phyloP scores from a whole-genome alignment of 495 filamentous ascomycete genomes.

The Talaromyces borbonicus region DNA sequence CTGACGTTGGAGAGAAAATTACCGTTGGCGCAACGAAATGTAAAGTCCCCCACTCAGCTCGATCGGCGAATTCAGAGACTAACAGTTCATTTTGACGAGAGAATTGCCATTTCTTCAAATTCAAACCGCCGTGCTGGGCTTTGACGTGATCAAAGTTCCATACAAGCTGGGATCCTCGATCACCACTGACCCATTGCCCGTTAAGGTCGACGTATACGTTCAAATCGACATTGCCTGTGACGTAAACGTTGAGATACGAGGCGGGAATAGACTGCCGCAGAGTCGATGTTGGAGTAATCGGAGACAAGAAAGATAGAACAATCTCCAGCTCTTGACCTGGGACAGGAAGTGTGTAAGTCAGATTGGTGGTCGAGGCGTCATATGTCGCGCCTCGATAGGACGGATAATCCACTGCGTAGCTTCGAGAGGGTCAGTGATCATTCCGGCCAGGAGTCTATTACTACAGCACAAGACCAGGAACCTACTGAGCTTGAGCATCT shows the following conservation, averaged over 20 bases:
- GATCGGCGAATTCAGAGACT: conserved; percentile 65
- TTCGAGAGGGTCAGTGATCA: conserved; percentile 12
- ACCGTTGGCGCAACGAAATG: conserved; percentile 65
- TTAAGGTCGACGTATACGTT: conserved; percentile 82
- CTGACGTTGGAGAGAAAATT: conserved; percentile 1
- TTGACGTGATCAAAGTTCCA: conserved; percentile 51
- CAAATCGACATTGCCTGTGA: conserved; percentile 60
- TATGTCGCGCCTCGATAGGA: conserved; percentile 71
- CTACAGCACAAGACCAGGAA: neutral
- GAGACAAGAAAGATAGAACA: conserved; percentile 79
- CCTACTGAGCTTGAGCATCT: conserved; percentile 32
- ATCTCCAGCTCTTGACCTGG: conserved; percentile 42
- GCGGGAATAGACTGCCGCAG: conserved; percentile 85
- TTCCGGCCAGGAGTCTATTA: neutral
- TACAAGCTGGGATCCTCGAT: conserved; percentile 53
- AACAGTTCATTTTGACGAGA: conserved; percentile 53
- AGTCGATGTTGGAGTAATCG: conserved; percentile 87
- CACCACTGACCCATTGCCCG: conserved; percentile 80
- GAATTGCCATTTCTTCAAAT: conserved; percentile 55
- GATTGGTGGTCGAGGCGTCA: conserved; percentile 87
- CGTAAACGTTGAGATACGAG: conserved; percentile 69
- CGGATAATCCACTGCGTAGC: conserved; percentile 58
- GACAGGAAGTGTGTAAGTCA: conserved; percentile 65
- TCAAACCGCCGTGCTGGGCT: conserved; percentile 18
- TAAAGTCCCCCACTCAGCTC: conserved; percentile 82